Conservation (phyloP, 2,329 filamentous ascomycete genomes). For the Sphaerulina musiva region DNA sequence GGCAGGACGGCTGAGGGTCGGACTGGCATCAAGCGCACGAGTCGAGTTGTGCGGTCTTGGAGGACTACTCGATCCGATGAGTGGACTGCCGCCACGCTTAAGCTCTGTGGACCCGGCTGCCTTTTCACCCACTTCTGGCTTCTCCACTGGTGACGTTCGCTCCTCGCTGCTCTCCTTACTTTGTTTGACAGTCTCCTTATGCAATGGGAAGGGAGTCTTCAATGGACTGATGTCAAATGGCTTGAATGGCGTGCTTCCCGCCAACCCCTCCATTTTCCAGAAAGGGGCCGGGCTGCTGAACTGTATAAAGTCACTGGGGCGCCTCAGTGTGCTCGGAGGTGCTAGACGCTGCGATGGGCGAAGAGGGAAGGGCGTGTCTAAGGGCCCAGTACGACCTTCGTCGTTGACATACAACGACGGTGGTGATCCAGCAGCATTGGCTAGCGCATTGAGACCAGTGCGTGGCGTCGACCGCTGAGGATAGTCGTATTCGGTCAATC, state of each 20-base stretch:
- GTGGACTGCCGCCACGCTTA: conserved; percentile 25
- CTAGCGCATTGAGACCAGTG: conserved; percentile 33
- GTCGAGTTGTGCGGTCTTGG: conserved; percentile 21
- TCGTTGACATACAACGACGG: conserved; percentile 36
- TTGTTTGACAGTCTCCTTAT: conserved; percentile 26
- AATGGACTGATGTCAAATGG: conserved; percentile 36
- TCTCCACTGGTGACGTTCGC: conserved; percentile 17
- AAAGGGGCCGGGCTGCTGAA: conserved; percentile 80
- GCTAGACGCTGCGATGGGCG: conserved; percentile 56
- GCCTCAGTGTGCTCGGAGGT: conserved; percentile 71
- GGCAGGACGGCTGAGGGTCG: conserved; percentile 28
- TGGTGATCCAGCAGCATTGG: conserved; percentile 34
- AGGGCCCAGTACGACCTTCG: conserved; percentile 30
- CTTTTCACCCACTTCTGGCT: conserved; percentile 15
- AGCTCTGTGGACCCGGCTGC: conserved; percentile 18
- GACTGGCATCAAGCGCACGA: conserved; percentile 28
- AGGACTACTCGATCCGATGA: conserved; percentile 32
- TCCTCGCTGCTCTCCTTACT: conserved; percentile 21
- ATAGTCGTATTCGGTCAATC: conserved; percentile 26
- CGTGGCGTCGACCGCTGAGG: conserved; percentile 29
- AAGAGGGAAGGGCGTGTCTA: conserved; percentile 36
- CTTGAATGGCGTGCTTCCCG: conserved; percentile 59
- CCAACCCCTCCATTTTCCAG: conserved; percentile 77
- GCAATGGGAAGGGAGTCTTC: conserved; percentile 34
- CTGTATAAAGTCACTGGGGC: conserved; percentile 78